Base-by-base conservation (phyloP, 2,329 filamentous ascomycete species). In the Laburnicola sp. region DNA sequence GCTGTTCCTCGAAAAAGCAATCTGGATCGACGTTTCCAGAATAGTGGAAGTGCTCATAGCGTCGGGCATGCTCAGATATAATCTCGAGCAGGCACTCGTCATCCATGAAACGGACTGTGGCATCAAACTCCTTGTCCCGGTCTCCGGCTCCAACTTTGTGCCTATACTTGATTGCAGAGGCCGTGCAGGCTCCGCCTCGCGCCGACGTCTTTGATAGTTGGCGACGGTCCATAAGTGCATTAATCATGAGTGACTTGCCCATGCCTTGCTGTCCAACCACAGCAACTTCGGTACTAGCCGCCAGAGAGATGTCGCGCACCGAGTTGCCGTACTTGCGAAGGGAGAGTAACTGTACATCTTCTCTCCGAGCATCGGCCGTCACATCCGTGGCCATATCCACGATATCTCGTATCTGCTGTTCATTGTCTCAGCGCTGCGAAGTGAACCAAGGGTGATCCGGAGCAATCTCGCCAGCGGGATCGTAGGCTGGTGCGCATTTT, bases 261-360 rank as follows among this genome's bases (percentile, higher is more conserved):
- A 53, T 51, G 3, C 27, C 56, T 37, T 58, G 56, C n/a, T 49
- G 36, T 2, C 56, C 53, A 9, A 56, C 52, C 1, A 55, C 43
- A 5, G 38, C 48, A 10, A 57, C 45, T n/a, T n/a, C n/a, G n/a
- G n/a, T n/a, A n/a, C n/a, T n/a, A n/a, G n/a, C n/a, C n/a, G n/a
- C n/a, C n/a, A n/a, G n/a, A n/a, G n/a, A n/a, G n/a, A n/a, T n/a
- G n/a, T n/a, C n/a, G n/a, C n/a, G n/a, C n/a, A n/a, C n/a, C n/a
- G n/a, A n/a, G n/a, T n/a, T n/a, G n/a, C n/a, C n/a, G n/a, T n/a
- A n/a, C n/a, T n/a, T n/a, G n/a, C n/a, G n/a, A n/a, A n/a, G n/a
- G n/a, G n/a, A n/a, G n/a, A n/a, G n/a, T n/a, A n/a, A n/a, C n/a
- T n/a, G n/a, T n/a, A n/a, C n/a, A n/a, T n/a, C n/a, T n/a, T n/a